Evolutionary conservation across 306 rosid species (phyloP).

Genomic region (Mimosa bimucronata): DNA sequence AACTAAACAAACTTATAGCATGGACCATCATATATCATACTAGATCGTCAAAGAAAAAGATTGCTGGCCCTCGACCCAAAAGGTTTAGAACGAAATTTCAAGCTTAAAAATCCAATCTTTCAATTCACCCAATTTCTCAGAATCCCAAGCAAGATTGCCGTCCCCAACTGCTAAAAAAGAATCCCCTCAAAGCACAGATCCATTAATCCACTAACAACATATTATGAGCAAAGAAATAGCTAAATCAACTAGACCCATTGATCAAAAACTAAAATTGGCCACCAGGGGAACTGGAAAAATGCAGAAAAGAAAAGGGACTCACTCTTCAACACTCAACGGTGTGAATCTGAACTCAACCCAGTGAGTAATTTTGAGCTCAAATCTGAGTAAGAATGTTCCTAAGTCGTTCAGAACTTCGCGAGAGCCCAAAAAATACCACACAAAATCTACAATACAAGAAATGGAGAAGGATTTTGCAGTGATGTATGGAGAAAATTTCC

Average conservation of each 20-base stretch:
- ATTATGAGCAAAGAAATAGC: conserved; percentile 36
- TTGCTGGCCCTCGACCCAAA: conserved; percentile 32
- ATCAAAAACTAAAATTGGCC: conserved; percentile 43
- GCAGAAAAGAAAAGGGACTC: conserved; percentile 40
- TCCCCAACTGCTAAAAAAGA: conserved; percentile 39
- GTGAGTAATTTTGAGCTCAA: conserved; percentile 42
- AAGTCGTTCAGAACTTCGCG: conserved; percentile 36
- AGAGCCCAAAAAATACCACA: conserved; percentile 44
- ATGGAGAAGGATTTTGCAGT: conserved; percentile 49
- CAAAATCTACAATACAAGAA: conserved; percentile 47
- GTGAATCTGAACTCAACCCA: conserved; percentile 57
- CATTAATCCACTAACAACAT: conserved; percentile 62
- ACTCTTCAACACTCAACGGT: conserved; percentile 51
- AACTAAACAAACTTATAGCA: conserved; percentile 19
- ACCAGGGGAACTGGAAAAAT: conserved; percentile 39
- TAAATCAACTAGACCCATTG: conserved; percentile 44
- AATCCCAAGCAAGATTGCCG: conserved; percentile 43
- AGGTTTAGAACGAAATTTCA: conserved; percentile 34
- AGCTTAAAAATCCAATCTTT: conserved; percentile 38
- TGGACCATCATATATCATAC: conserved; percentile 35
- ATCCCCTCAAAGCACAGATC: conserved; percentile 64
- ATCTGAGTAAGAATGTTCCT: conserved; percentile 55
- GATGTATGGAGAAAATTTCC: conserved; percentile 48
- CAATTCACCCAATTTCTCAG: conserved; percentile 33
- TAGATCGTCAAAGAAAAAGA: conserved; percentile 38